These are phyloP conservation scores for Cryphonectria naterciae DNA, from an alignment of 2,329 filamentous ascomycete species.

Conservation along the genomic window DNA sequence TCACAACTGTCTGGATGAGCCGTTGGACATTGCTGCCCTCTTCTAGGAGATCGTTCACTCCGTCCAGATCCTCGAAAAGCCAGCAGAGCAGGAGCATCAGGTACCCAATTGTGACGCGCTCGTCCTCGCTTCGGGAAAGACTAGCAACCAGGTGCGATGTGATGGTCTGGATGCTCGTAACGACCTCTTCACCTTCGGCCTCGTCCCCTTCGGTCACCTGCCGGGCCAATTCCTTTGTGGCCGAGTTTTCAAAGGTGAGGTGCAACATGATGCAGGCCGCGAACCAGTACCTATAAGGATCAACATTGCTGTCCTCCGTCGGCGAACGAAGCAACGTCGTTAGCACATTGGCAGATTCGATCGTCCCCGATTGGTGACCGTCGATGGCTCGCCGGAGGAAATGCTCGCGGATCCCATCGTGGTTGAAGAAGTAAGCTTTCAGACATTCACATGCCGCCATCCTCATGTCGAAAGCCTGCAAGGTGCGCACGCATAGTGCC, in stretches of 20 bases:
- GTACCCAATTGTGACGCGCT: slow-evolving; percentile 80
- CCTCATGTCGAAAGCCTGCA: slow-evolving; percentile 76
- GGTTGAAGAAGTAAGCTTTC: slow-evolving; percentile 87
- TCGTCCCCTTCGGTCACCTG: slow-evolving; percentile 87
- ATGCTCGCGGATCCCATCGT: slow-evolving; percentile 79
- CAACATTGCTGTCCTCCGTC: slow-evolving; percentile 63
- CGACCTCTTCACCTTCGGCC: slow-evolving; percentile 87
- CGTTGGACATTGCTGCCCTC: slow-evolving; percentile 93
- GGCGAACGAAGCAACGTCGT: slow-evolving; percentile 76
- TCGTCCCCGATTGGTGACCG: slow-evolving; percentile 75
- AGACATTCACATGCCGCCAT: slow-evolving; percentile 87
- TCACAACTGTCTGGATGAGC: slow-evolving; percentile 72
- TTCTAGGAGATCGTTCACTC: slow-evolving; percentile 88
- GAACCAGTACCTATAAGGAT: slow-evolving; percentile 90
- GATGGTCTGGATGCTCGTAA: slow-evolving; percentile 89
- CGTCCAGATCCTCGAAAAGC: slow-evolving; percentile 90
- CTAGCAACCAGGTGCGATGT: slow-evolving; percentile 83
- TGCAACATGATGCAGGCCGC: slow-evolving; percentile 86
- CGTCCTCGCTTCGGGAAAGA: slow-evolving; percentile 75
- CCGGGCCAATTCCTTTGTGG: slow-evolving; percentile 80
- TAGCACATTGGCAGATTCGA: slow-evolving; percentile 87
- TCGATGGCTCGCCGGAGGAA: slow-evolving; percentile 89
- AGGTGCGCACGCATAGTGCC: slow-evolving; percentile 68
- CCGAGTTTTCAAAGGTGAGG: slow-evolving; percentile 76
- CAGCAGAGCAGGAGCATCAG: slow-evolving; percentile 87